Evolutionary conservation across 768 basidiomycete genomes (phyloP), one percentile per base, ranked within the genome.

Genomic region (Serendipita sp.): DNA sequence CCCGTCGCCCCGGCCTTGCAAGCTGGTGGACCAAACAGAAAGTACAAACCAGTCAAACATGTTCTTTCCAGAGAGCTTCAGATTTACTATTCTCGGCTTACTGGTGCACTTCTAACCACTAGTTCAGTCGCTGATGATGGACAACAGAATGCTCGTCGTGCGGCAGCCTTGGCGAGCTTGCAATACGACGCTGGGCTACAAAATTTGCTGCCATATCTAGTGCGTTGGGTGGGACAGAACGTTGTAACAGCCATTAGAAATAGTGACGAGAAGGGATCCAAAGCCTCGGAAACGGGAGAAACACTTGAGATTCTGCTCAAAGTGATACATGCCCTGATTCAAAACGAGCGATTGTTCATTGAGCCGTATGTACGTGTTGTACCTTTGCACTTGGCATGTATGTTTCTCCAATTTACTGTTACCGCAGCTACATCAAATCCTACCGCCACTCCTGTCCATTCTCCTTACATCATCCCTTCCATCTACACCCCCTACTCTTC

Each of bases 161-260:
- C 84, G 0, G 96, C 96, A 2, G 95, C 96, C 3, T 78, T 99
- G 56, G 91, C 90, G 4, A 93, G 90, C 71, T 75, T 99, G 69
- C 78, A 92, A 63, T 82, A 83, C 67, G 96, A 99, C 69, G 91
- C 92, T 1, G 95, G 95, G 2, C 73, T 99, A 66, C 90, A 93
- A 68, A 88, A 91, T 3, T 80, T 99, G 16, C 74, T 99, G 30
- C 92, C 95, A 0, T 98, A 98, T 71, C 79, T 99, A 34, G 89
- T 97, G 56, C 84, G 90, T 44, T 99, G 96, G 96, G 82, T 95
- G 0, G 89, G 87, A 15, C 93, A 97, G 71, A 87, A 91, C 45
- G 87, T 92, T 0, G 85, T 88, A 13, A 77, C 76, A 4, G 83
- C 82, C 0, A 74, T 92, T 47, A 78, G 79, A 65, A 74, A 73